phyloP scores from a whole-genome alignment of 805 yeast genomes.

The Lachancea waltii region DNA sequence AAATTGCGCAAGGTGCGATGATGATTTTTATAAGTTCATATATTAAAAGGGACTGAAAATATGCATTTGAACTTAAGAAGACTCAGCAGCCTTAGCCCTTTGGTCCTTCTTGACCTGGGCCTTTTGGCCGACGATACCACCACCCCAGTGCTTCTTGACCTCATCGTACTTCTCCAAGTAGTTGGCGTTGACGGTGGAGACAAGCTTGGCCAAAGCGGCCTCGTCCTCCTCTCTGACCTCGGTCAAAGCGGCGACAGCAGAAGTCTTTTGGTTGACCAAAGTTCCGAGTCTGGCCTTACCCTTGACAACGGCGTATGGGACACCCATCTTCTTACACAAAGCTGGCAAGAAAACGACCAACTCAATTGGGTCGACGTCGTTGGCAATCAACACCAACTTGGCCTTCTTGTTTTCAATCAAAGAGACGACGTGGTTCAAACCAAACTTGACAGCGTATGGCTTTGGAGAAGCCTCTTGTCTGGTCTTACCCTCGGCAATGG shows the following conservation, averaged over 20 bases:
- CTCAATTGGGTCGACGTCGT: conserved; percentile 99
- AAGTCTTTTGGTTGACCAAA: conserved; percentile 93
- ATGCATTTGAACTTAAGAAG: conserved; percentile 25
- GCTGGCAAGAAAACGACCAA: conserved; percentile 97
- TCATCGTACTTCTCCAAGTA: conserved; percentile 92
- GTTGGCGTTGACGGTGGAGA: conserved; percentile 91
- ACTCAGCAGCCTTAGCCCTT: conserved; percentile 52
- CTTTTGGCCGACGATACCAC: conserved; percentile 96
- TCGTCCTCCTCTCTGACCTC: conserved; percentile 94
- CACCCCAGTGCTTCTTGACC: conserved; percentile 99
- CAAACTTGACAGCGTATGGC: conserved; percentile 96
- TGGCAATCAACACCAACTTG: conserved; percentile 92
- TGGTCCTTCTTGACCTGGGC: conserved; percentile 80
- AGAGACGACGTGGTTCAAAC: conserved; percentile 98
- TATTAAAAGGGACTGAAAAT: conserved; percentile 4
- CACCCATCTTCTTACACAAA: conserved; percentile 98
- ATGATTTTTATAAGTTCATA: conserved; percentile 6
- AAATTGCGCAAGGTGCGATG: conserved; percentile 3
- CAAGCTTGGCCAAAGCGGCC: conserved; percentile 86
- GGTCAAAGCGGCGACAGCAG: conserved; percentile 95
- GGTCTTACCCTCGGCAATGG: conserved; percentile 96
- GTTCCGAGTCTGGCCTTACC: conserved; percentile 99
- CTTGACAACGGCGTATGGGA: conserved; percentile 96
- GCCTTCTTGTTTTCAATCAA: conserved; percentile 98
- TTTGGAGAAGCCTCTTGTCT: conserved; percentile 94